phyloP scores from a whole-genome alignment of 1,284 basidiomycete species.

The Ceratobasidium sp. region DNA sequence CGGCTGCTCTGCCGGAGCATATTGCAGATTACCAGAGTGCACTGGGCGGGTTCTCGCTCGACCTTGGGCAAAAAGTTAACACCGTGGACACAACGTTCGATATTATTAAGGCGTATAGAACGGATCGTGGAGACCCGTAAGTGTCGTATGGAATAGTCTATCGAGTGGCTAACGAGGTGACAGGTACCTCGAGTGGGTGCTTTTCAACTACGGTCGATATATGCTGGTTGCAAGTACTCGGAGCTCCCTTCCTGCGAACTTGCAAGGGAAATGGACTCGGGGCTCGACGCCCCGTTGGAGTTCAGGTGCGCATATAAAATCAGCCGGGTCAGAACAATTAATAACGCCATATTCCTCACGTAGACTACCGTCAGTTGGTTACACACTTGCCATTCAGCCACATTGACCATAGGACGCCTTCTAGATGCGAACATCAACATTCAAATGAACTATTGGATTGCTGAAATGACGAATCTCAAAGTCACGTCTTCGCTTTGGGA shows the following conservation, averaged over 20 bases:
- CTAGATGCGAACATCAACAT: constrained; percentile 76
- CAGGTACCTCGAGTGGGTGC: constrained; percentile 69
- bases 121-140: constrained; percentile 61
- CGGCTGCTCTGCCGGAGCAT: constrained; percentile 52
- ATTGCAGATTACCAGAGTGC: constrained; percentile 59
- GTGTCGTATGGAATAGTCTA: background rate
- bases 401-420: background rate
- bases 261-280: constrained; percentile 75
- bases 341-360: constrained; percentile 2
- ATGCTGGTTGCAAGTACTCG: constrained; percentile 66
- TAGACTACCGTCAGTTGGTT: constrained; percentile 65
- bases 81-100: constrained; percentile 63
- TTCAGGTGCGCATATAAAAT: constrained; percentile 56
- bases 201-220: constrained; percentile 76
- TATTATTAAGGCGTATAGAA: constrained; percentile 63
- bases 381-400: background rate
- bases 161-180: background rate
- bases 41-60: constrained; percentile 60
- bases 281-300: constrained; percentile 64
- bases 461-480: constrained; percentile 70
- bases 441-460: constrained; percentile 81
- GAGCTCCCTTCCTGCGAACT: constrained; percentile 68
- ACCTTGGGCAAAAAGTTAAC: constrained; percentile 64
- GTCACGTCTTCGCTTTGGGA: constrained; percentile 66
- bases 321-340: constrained; percentile 5